These are phyloP conservation scores for Theobroma grandiflorum DNA, from an alignment of 441 rosid genomes.

Conservation along the genomic window DNA sequence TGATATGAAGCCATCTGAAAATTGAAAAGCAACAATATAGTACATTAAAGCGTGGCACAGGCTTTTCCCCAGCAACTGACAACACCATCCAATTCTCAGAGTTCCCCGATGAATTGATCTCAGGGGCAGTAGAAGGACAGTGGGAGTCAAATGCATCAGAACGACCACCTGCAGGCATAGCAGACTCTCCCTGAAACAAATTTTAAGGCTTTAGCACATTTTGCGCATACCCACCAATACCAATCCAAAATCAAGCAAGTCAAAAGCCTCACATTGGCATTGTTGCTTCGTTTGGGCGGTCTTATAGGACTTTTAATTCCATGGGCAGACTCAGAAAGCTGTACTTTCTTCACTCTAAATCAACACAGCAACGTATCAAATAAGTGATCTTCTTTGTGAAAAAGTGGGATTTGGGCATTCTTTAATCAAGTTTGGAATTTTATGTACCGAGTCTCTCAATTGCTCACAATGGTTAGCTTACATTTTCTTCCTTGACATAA, in stretches of 20 bases:
- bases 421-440: not conserved
- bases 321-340: constrained; percentile 81
- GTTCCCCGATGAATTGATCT: constrained; percentile 50
- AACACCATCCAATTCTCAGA: constrained; percentile 89
- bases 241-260: constrained; percentile 26
- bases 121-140: constrained; percentile 56
- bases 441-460: not conserved
- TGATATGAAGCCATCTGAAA: not conserved
- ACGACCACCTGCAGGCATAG: constrained; percentile 51
- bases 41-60: constrained; percentile 88
- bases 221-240: constrained; percentile 1
- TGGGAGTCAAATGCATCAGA: constrained; percentile 62
- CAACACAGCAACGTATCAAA: constrained; percentile 33
- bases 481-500: not conserved
- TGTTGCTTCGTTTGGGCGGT: constrained; percentile 61
- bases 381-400: not conserved
- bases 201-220: constrained; percentile 26
- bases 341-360: constrained; percentile 90
- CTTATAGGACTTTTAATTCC: constrained; percentile 82
- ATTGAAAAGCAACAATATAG: not conserved
- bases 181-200: constrained; percentile 59
- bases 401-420: not conserved
- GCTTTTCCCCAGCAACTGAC: constrained; percentile 83
- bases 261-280: constrained; percentile 53
- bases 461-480: not conserved